Conservation (phyloP, 768 basidiomycete species). For the Leccinum aurantiacum region DNA sequence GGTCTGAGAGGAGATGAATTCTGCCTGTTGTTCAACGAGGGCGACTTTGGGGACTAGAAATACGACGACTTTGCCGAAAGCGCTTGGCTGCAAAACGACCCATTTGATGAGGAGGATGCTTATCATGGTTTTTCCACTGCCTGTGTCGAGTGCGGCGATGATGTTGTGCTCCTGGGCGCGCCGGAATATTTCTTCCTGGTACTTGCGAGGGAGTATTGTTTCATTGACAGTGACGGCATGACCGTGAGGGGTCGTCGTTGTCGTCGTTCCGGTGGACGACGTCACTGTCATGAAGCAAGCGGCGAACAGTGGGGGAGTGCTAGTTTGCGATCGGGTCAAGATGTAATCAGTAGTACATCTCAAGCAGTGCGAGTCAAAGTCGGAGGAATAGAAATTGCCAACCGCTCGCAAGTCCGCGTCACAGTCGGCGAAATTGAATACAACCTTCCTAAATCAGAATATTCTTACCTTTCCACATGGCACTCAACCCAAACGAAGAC, state of each 20-base stretch:
- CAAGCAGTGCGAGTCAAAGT: constrained; percentile 2
- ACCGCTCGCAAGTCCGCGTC: constrained; percentile 28
- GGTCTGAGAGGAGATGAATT: constrained; percentile 63
- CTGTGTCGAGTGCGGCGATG: constrained; percentile 60
- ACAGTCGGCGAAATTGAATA: constrained; percentile 20
- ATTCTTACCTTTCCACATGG: constrained; percentile 37
- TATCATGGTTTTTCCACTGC: constrained; percentile 62
- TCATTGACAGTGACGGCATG: constrained; percentile 34
- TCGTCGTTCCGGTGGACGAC: constrained; percentile 18
- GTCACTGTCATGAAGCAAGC: constrained; percentile 28
- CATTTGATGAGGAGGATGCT: constrained; percentile 71
- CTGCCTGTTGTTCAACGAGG: constrained; percentile 79
- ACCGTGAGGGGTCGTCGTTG: constrained; percentile 26
- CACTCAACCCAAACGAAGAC: constrained; percentile 84
- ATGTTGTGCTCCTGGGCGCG: constrained; percentile 52
- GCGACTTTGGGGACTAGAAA: constrained; percentile 87
- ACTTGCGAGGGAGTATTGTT: constrained; percentile 46
- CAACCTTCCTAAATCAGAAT: constrained; percentile 31
- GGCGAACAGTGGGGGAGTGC: constrained; percentile 9
- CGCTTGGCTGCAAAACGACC: constrained; percentile 53
- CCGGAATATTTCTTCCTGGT: constrained; percentile 56
- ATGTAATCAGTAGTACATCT: constrained; percentile 28
- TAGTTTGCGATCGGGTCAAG: constrained; percentile 9
- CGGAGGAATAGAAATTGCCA: constrained; percentile 10
- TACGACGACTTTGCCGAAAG: constrained; percentile 60